Evolutionary conservation across 2,329 filamentous ascomycete genomes (phyloP), one percentile per base, ranked within the genome.

Genomic region (Penicillium sp.): DNA sequence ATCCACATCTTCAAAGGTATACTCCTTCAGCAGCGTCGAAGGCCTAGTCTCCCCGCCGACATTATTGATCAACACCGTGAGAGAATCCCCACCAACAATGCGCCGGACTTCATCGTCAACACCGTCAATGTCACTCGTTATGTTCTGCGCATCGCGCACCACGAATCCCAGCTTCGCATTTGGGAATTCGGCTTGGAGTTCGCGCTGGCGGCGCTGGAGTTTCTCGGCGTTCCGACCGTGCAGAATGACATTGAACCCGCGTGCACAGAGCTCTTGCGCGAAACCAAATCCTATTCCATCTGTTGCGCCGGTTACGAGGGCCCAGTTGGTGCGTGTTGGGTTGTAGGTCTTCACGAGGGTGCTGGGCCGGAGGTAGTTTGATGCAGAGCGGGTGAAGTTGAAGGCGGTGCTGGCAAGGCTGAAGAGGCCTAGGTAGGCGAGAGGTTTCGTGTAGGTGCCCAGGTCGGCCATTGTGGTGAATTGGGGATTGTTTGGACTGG

Each of bases 11-110:
- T 69, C 60, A 14, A 68, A 63, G 0, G 71, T 66, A 10, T 69
- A 69, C 2, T 74, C 64, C 11, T 72, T 65, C 4, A 83, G 64
- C 2, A 71, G 59, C 4, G 64, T 65, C 53, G 72, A 80, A 16
- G 60, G 58, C 13, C 40, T 57, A 56, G 4, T 70, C 66, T 52
- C 69, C 48, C 79, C 79, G 18, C 83, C 83, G 0, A 82, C 78
- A 65, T 85, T 86, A 69, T 86, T 86, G 61, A 86, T 67, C 22
- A 86, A 69, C 2, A 85, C 69, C 1, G 78, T 83, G 31, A 86
- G 68, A 8, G 21, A 34, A 7, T 55, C 34, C 10, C 11, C 24
- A 13, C 69, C 72, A 1, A 69, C 58, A 9, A 77, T 63, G 3
- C 9, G 42, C 1, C 48, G 54, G 1, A 61, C 56, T 4, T 64